These are phyloP conservation scores for Bisporella sp. DNA, from an alignment of 2,329 filamentous ascomycete genomes.

Conservation along the genomic window DNA sequence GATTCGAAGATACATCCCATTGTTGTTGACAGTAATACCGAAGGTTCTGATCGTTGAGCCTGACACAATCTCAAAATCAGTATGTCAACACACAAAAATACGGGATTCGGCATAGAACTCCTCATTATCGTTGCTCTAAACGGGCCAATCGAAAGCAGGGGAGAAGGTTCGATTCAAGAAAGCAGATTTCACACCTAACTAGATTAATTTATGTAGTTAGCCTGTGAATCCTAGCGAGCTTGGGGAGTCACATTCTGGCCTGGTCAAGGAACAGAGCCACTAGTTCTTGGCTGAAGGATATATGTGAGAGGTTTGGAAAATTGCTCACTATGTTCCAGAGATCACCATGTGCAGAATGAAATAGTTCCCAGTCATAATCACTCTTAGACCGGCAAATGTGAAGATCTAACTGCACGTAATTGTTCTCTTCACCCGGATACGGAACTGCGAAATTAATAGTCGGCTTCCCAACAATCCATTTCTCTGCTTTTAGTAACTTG, in stretches of 20 bases:
- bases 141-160: no score
- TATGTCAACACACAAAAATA: no score
- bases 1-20: conserved; percentile 58
- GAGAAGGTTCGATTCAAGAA: no score
- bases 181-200: no score
- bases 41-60: conserved; percentile 49
- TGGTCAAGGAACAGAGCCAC: no score
- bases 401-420: conserved; percentile 64
- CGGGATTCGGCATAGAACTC: no score
- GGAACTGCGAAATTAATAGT: conserved; percentile 47
- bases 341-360: conserved; percentile 68
- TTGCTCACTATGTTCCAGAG: conserved; percentile 58
- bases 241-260: no score
- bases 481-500: conserved; percentile 38
- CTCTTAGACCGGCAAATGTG: conserved; percentile 39
- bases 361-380: conserved; percentile 54
- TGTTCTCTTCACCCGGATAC: conserved; percentile 35
- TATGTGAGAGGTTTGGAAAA: not conserved
- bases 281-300: no score
- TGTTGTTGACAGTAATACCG: conserved; percentile 60
- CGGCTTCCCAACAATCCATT: conserved; percentile 26
- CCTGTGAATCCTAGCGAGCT: no score
- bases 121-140: no score
- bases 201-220: no score
- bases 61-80: no score